Base-by-base conservation (phyloP, 2,329 filamentous ascomycete genomes). In the Tolypocladium inflatum region DNA sequence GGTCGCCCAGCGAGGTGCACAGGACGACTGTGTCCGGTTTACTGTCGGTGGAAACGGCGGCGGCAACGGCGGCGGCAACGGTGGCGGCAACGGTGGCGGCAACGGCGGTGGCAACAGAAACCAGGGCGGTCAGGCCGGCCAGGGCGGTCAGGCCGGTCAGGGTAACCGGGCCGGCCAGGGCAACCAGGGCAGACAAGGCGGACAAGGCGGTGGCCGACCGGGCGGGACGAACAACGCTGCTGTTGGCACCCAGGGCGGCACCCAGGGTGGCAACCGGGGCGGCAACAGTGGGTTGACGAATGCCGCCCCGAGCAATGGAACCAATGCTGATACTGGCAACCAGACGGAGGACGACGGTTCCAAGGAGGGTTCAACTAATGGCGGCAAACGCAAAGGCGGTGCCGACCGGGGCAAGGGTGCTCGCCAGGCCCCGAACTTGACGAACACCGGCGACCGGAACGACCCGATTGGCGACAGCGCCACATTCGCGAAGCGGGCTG, bases 21-120 rank as follows among this genome's bases (percentile, higher is more conserved):
- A 87, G 68, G 85, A 88, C 64, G 84, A 87, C 67, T 87, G 84
- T 68, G 73, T 78, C 55, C 82, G 82, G 65, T 83, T 86, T 66
- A 81, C 77, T 51, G 82, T 84, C n/a, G 69, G 65, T 39, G 68
- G 66, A 48, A 62, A 64, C 48, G 57, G 59, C 45, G 54, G 43
- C 17, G 45, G 55, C 33, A 61, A 63, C 33, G 45, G 45, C 35
- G 63, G 65, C 23, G 62, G 58, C 39, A 57, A 58, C 6, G 60
- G 60, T 48, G 59, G 60, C 19, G 58, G 56, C 19, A 58, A 57
- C 0, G 62, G n/a, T n/a, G n/a, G n/a, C n/a, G n/a, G 60, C 41
- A 59, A 63, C 13, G 61, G 58, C n/a, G 59, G 58, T 41, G 61
- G 62, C 45, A 56, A 55, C 17, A 56, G 64, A 58, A 59, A 59